Conservation (phyloP, 179 eudicot genomes). For the Drosera spatulata region DNA sequence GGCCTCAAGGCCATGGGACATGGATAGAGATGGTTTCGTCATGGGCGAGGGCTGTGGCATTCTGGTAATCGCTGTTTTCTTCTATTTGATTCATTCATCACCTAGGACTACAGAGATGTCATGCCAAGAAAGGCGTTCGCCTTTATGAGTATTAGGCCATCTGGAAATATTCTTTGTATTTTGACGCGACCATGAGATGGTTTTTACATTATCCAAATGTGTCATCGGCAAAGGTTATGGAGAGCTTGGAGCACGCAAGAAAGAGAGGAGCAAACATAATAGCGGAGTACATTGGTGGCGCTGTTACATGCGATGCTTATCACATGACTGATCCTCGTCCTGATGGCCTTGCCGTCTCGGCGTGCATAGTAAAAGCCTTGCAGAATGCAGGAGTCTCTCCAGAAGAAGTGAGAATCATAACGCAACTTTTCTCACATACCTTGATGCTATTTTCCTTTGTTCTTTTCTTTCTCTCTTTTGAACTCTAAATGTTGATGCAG, state of each 20-base stretch:
- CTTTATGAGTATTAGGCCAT: no score
- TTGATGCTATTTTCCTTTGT: no score
- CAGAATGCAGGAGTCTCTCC: constrained; percentile 5
- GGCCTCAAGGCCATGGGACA: constrained; percentile 63
- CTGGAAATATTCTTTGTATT: no score
- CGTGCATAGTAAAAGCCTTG: constrained; percentile 8
- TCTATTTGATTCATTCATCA: no score
- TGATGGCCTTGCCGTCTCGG: constrained; percentile 6
- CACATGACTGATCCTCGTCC: constrained; percentile 9
- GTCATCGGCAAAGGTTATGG: constrained; percentile 5
- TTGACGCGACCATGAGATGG: no score
- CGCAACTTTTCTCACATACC: no score
- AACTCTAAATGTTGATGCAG: constrained; percentile 6
- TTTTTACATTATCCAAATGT: no score
- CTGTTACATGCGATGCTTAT: constrained; percentile 7
- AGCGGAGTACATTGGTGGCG: constrained; percentile 7
- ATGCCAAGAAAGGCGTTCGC: no score
- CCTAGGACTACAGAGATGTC: no score
- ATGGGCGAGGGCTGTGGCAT: constrained; percentile 58
- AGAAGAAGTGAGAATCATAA: constrained; percentile 2
- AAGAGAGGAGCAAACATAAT: constrained; percentile 7
- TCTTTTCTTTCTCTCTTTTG: no score
- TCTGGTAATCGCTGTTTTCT: constrained; percentile 24
- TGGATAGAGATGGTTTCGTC: constrained; percentile 52
- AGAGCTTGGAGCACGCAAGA: constrained; percentile 9